Conservation (phyloP, 768 basidiomycete species). For the Brasilioporus rufonigricans region DNA sequence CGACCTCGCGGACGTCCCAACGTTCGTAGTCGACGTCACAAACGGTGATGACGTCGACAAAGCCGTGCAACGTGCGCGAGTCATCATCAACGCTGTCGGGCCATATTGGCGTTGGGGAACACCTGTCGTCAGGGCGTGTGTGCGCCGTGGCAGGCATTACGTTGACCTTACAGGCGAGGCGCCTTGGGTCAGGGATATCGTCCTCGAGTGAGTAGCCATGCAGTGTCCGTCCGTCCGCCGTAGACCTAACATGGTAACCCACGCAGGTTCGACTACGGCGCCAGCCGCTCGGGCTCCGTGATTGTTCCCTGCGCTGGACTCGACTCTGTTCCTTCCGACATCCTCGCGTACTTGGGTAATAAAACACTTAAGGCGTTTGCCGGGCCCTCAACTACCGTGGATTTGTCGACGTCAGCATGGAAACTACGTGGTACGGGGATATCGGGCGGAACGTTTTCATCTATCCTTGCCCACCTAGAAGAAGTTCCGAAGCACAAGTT, state of each 20-base stretch:
- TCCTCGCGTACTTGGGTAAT: slow-evolving; percentile 64
- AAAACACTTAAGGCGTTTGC: slow-evolving; percentile 57
- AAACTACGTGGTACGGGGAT: slow-evolving; percentile 27
- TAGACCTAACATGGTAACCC: slow-evolving; percentile 13
- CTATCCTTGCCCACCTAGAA: slow-evolving; percentile 33
- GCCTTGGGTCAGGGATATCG: slow-evolving; percentile 62
- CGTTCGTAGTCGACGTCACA: slow-evolving; percentile 60
- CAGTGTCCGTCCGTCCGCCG: slow-evolving; percentile 6
- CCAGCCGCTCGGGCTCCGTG: slow-evolving; percentile 65
- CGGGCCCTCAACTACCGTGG: slow-evolving; percentile 39
- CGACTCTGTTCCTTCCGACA: slow-evolving; percentile 77
- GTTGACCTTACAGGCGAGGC: slow-evolving; percentile 81
- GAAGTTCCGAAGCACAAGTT: slow-evolving; percentile 33
- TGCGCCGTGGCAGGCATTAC: slow-evolving; percentile 73
- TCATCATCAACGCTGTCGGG: slow-evolving; percentile 77
- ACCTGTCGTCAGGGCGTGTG: slow-evolving; percentile 80
- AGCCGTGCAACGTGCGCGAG: slow-evolving; percentile 54
- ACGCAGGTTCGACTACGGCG: slow-evolving; percentile 65
- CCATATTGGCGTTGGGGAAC: slow-evolving; percentile 73
- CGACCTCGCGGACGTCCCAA: slow-evolving; percentile 40
- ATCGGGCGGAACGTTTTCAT: slow-evolving; percentile 40
- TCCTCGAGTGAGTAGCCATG: slow-evolving; percentile 45
- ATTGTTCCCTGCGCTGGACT: slow-evolving; percentile 80
- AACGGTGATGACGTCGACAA: slow-evolving; percentile 50
- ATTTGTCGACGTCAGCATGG: slow-evolving; percentile 54